phyloP scores from a whole-genome alignment of 768 basidiomycete genomes.

The Pleurotus sapidus region DNA sequence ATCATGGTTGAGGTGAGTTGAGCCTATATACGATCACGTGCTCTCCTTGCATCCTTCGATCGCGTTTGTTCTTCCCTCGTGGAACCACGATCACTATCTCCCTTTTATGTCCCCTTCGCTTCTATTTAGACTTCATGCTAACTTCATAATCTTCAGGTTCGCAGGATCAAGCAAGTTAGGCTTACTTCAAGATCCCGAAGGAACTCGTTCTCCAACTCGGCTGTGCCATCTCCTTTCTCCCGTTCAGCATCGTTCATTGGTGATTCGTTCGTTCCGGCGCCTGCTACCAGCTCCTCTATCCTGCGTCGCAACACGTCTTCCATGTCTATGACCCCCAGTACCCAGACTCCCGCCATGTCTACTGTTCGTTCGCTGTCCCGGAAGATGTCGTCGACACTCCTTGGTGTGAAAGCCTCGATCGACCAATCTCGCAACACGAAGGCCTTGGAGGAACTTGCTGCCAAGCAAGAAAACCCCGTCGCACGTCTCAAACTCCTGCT shows the following conservation, averaged over 20 bases:
- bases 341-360: not conserved
- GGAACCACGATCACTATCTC: too few relatives aligned
- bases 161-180: constrained; percentile 64
- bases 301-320: not conserved
- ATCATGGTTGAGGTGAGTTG: constrained; percentile 88
- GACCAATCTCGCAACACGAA: constrained; percentile 9
- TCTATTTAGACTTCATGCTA: not conserved
- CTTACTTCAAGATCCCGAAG: constrained; percentile 37
- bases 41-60: constrained; percentile 5
- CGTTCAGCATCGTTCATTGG: constrained; percentile 17
- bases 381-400: constrained; percentile 16
- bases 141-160: constrained; percentile 44
- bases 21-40: constrained; percentile 1
- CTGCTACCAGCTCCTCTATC: constrained; percentile 10
- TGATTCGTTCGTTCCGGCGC: constrained; percentile 5
- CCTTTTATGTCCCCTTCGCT: not conserved
- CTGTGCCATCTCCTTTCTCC: constrained; percentile 23
- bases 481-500: constrained; percentile 86
- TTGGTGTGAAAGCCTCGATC: constrained; percentile 49
- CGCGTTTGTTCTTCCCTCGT: constrained; percentile 8
- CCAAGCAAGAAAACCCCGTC: constrained; percentile 74
- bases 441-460: constrained; percentile 27
- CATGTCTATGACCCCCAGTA: not conserved
- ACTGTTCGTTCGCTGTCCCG: constrained; percentile 8
- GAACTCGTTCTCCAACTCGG: constrained; percentile 19